phyloP scores from a whole-genome alignment of 129 eudicot species.

The Centaurea solstitialis region DNA sequence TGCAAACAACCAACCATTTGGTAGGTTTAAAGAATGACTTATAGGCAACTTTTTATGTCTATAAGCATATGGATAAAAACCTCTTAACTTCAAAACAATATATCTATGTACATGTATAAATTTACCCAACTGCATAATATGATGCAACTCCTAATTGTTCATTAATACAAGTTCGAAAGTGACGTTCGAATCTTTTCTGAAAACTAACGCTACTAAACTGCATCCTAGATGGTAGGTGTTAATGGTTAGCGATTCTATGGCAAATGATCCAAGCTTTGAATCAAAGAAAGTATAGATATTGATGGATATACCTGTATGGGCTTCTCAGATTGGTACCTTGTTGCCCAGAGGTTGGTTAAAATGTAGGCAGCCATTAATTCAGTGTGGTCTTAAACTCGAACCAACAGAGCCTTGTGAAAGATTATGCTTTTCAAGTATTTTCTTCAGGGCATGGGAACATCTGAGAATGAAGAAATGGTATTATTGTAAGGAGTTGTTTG shows the following conservation, averaged over 20 bases:
- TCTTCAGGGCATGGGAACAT: conserved; percentile 54
- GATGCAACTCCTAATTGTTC: not conserved
- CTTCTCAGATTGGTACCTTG: not conserved
- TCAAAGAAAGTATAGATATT: not conserved
- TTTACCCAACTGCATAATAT: not conserved
- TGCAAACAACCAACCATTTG: not conserved
- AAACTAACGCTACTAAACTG: not conserved
- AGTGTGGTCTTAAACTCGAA: conserved; percentile 14
- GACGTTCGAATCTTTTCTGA: not conserved
- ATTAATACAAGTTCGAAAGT: not conserved
- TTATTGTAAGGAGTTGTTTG: too few relatives aligned
- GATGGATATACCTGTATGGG: not conserved
- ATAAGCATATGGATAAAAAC: not conserved
- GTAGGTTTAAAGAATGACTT: not conserved
- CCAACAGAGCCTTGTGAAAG: conserved; percentile 22
- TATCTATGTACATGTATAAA: not conserved
- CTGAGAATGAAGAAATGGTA: conserved; percentile 24
- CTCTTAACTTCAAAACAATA: not conserved
- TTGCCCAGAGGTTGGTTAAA: not conserved
- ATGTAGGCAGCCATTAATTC: not conserved
- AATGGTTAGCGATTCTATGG: not conserved
- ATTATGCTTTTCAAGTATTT: conserved; percentile 32
- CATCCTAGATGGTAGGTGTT: not conserved
- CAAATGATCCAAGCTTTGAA: not conserved
- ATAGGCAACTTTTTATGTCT: not conserved